Evolutionary conservation across 2,329 filamentous ascomycete species (phyloP).

Genomic region (Monosporascus ibericus): DNA sequence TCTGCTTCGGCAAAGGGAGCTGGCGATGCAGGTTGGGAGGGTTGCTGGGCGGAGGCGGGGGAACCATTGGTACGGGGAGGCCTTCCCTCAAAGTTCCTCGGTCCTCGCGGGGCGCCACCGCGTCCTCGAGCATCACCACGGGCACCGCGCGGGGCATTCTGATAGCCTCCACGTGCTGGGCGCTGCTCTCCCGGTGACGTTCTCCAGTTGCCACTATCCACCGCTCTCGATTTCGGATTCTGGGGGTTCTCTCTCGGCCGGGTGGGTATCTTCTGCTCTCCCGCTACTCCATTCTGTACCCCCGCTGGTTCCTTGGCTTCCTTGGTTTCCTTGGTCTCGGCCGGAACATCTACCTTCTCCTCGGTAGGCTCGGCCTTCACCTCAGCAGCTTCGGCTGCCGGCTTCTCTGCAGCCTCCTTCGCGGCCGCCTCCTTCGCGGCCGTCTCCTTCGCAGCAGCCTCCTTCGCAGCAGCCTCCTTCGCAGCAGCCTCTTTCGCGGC

Average conservation of each 20-base stretch:
- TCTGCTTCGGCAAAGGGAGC: constrained; percentile 18
- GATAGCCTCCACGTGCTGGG: constrained; percentile 24
- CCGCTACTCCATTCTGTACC: constrained; percentile 25
- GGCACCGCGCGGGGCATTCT: constrained; percentile 23
- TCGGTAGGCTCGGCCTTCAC: constrained; percentile 28
- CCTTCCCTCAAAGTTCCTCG: constrained; percentile 40
- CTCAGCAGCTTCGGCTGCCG: constrained; percentile 15
- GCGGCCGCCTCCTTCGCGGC: constrained; percentile 23
- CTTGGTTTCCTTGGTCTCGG: constrained; percentile 16
- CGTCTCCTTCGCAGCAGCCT: constrained; percentile 27
- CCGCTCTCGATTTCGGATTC: constrained; percentile 47
- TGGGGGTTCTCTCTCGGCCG: constrained; percentile 37
- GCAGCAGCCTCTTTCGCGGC: constrained; percentile 51
- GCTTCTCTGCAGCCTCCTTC: constrained; percentile 13
- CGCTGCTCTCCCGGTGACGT: constrained; percentile 42
- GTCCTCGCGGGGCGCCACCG: constrained; percentile 38
- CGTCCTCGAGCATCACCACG: constrained; percentile 30
- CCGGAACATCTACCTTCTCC: constrained; percentile 29
- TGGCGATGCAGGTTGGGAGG: constrained; percentile 22
- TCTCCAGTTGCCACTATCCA: constrained; percentile 57
- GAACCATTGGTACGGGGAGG: constrained; percentile 43
- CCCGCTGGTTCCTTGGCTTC: constrained; percentile 20
- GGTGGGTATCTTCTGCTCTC: constrained; percentile 43
- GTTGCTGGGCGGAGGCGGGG: constrained; percentile 29
- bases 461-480: constrained; percentile 20